Conservation (phyloP, 768 basidiomycete species). For the Strobilomyces echinocephalus region DNA sequence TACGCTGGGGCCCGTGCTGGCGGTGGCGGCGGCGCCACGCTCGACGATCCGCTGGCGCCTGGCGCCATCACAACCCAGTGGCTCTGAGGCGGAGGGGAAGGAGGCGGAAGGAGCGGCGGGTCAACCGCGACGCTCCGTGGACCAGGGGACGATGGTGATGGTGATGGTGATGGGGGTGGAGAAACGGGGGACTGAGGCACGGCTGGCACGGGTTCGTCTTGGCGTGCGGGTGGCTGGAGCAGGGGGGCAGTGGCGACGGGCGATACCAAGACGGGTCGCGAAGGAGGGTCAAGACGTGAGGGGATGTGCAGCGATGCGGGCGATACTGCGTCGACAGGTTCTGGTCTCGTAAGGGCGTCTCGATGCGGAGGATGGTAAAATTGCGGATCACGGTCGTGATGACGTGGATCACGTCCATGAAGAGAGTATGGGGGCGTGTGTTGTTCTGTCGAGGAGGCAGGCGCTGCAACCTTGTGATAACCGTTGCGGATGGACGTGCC, state of each 20-base stretch:
- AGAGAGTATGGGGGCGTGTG: slow-evolving; percentile 5
- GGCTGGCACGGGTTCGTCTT: background rate
- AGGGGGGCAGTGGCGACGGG: background rate
- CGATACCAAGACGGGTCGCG: background rate
- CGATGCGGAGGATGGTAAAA: background rate
- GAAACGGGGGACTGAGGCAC: background rate
- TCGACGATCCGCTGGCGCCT: background rate
- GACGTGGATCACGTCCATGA: background rate
- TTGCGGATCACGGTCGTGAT: background rate
- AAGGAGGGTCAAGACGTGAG: background rate
- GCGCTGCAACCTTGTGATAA: background rate
- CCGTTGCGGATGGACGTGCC: background rate
- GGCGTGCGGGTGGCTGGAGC: background rate
- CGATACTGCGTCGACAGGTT: background rate
- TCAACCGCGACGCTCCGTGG: background rate
- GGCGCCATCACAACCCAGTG: background rate
- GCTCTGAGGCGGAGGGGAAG: background rate
- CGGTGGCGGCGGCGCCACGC: background rate
- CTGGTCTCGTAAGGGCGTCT: background rate
- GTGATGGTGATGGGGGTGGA: background rate
- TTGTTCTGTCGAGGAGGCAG: background rate
- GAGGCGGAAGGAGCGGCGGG: background rate
- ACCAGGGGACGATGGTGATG: background rate
- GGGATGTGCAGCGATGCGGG: background rate
- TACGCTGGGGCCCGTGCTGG: slow-evolving; percentile 1